A percentile compares a stretch with the other conserved stretches of the same genome.
Evolutionary conservation across 2,329 filamentous ascomycete genomes (phyloP).

Genomic region (Clonostachys chloroleuca): DNA sequence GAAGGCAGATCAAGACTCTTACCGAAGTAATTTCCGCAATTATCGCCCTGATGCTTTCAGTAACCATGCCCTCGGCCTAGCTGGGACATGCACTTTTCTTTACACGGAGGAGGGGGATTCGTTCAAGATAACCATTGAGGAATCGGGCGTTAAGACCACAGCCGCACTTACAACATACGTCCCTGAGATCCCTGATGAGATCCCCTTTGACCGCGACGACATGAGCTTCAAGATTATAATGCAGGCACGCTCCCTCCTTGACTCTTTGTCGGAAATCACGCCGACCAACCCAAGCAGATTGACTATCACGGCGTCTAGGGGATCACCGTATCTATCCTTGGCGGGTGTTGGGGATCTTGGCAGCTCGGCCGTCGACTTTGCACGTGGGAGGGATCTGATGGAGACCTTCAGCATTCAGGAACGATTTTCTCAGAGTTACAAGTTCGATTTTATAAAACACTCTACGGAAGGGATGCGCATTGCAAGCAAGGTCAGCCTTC

Average conservation of each 20-base stretch:
- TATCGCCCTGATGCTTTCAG: constrained; percentile 73
- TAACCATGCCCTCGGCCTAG: constrained; percentile 75
- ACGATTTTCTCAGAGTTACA: constrained; percentile 69
- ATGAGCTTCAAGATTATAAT: constrained; percentile 93
- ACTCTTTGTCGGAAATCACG: constrained; percentile 66
- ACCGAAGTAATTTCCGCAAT: constrained; percentile 57
- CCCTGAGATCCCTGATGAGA: constrained; percentile 69
- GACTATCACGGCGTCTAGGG: constrained; percentile 60
- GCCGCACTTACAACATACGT: constrained; percentile 89
- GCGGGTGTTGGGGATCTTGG: constrained; percentile 56
- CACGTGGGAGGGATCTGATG: constrained; percentile 60
- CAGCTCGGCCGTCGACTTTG: constrained; percentile 63
- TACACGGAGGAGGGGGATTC: constrained; percentile 73
- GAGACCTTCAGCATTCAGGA: constrained; percentile 68
- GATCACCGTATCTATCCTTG: constrained; percentile 69
- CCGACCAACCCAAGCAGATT: constrained; percentile 70
- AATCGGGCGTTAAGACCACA: constrained; percentile 81
- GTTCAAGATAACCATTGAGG: constrained; percentile 80
- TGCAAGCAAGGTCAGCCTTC: constrained; percentile 86
- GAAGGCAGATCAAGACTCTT: constrained; percentile 55
- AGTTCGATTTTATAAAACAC: constrained; percentile 80
- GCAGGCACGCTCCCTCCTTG: constrained; percentile 68
- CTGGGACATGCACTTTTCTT: constrained; percentile 79
- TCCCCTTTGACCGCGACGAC: constrained; percentile 79
- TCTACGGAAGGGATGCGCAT: constrained; percentile 90